Evolutionary conservation across 192 early-diverging fungal genomes (phyloP).

Genomic region (Chytriomyces sp.): DNA sequence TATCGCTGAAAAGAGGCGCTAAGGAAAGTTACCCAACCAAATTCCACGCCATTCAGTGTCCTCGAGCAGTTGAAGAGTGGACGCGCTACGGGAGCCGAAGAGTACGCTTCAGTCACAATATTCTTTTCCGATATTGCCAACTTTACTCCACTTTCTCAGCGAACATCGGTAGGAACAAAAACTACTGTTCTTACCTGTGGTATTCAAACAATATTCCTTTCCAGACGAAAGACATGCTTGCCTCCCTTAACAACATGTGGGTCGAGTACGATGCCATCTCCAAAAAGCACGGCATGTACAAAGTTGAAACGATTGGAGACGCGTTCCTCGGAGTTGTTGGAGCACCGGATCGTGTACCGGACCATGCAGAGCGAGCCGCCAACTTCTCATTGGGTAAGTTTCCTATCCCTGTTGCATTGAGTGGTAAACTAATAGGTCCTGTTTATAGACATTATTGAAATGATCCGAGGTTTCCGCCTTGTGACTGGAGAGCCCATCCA

Average conservation of each 20-base stretch:
- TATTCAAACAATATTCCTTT: background rate
- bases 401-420: constrained; percentile 6
- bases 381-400: constrained; percentile 32
- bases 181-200: no score
- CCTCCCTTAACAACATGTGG: constrained; percentile 51
- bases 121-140: constrained; percentile 54
- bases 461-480: constrained; percentile 45
- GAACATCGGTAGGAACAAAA: constrained; percentile 23
- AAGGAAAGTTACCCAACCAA: background rate
- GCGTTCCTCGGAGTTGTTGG: constrained; percentile 39
- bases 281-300: constrained; percentile 49
- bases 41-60: constrained; percentile 5
- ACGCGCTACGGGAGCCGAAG: constrained; percentile 45
- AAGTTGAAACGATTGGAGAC: constrained; percentile 58
- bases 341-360: constrained; percentile 34
- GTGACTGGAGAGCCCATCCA: constrained; percentile 48
- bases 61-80: constrained; percentile 50
- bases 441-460: constrained; percentile 43
- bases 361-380: constrained; percentile 42
- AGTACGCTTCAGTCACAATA: constrained; percentile 44
- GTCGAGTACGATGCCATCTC: constrained; percentile 50
- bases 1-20: background rate
- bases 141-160: constrained; percentile 44
- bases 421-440: background rate
- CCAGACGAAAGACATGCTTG: constrained; percentile 52